A percentile compares a stretch with the other conserved stretches of the same genome.
Evolutionary conservation across 1,139 yeast genomes (phyloP).

Genomic region (Yamadazyma sp.): DNA sequence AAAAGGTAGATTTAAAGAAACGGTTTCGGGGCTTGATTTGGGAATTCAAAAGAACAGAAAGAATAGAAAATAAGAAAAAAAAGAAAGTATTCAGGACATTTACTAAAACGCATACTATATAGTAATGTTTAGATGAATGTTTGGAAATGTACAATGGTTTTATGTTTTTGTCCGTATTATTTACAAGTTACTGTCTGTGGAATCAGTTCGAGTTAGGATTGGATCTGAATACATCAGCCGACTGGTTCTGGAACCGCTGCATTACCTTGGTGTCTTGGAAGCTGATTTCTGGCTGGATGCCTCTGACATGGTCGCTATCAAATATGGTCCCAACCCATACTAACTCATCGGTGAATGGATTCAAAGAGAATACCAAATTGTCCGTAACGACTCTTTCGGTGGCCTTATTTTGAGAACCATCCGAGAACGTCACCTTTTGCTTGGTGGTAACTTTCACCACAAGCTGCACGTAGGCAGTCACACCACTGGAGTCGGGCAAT

Average conservation of each 20-base stretch:
- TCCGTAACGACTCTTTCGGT: conserved; percentile 67
- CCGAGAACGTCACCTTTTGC: conserved; percentile 60
- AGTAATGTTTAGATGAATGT: too few relatives aligned
- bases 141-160: background rate
- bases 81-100: background rate
- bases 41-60: too few relatives aligned
- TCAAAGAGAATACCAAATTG: conserved; percentile 73
- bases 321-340: conserved; percentile 79
- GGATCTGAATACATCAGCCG: conserved; percentile 34
- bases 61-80: background rate
- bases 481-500: conserved; percentile 67
- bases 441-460: conserved; percentile 74
- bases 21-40: too few relatives aligned
- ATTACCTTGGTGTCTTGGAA: conserved; percentile 23
- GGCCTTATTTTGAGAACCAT: conserved; percentile 34
- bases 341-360: conserved; percentile 66
- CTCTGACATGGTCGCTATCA: conserved; percentile 55
- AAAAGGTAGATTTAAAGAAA: too few relatives aligned
- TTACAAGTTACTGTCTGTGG: conserved; percentile 7
- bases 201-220: conserved; percentile 17
- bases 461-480: conserved; percentile 68
- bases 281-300: conserved; percentile 32
- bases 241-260: conserved; percentile 25
- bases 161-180: conserved; percentile 2
- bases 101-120: too few relatives aligned